Evolutionary conservation across 208 protist species (phyloP), one percentile per base, ranked within the genome.

Genomic region (Trypanosomatidae sp.): DNA sequence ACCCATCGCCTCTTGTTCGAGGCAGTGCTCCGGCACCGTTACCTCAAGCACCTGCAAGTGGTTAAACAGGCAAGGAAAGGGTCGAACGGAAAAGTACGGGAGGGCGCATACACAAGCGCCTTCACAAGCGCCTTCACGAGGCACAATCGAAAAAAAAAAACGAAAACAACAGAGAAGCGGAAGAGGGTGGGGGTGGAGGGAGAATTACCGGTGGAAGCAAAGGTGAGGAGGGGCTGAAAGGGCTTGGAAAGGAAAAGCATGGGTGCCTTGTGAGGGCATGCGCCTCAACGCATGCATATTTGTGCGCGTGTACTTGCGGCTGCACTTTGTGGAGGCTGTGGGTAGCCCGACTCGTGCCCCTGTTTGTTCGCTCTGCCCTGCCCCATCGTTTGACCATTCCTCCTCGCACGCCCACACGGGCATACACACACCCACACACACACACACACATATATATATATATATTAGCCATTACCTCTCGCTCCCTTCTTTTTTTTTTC

Each of bases 371-470:
- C n/a, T 41, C 58, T 64, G n/a, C 19, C 19, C 1, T 19, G 19
- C 3, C n/a, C 19, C 52, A 58, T 58, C 52, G 52, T 19, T 39
- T 39, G 36, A 39, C 3, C 56, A 62, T 41, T 19, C 1, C 47
- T 19, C 47, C 17, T 22, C 9, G 2, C 9, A 50, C 1, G 10
- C 47, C 3, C 47, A 39, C 56, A 6, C 25, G 30, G 4, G 0
- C 58, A 7, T 22, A 62, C 58, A 9, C 3, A 9, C 58, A 62
- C 8, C 3, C 52, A 58, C 52, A 58, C 52, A 58, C n/a, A 0
- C 52, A 58, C 52, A 58, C 52, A 58, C 52, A 58, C 52, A 62
- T 7, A 62, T 39, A 62, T 62, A 39, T 62, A 62, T 62, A 39
- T 36, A 13, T 62, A 41, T 62, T 39, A 25, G 13, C n/a, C 36